Percentiles rank a stretch among this genome's conserved stretches.
Evolutionary conservation across 768 basidiomycete species (phyloP).

Genomic region (Suillus hirtellus): DNA sequence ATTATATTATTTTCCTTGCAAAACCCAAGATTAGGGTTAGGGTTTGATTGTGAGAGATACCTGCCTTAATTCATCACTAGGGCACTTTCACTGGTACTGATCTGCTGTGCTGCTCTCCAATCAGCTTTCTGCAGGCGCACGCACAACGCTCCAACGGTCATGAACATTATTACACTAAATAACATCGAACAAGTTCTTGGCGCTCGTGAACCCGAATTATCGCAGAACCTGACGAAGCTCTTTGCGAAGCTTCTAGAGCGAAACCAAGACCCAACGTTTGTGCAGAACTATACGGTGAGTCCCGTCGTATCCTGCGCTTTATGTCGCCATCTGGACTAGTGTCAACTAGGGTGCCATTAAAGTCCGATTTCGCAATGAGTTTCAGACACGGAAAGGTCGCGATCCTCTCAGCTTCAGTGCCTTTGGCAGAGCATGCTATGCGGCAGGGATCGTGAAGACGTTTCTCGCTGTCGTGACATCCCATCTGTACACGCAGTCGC

Average conservation of each 20-base stretch:
- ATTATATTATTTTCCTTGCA: neutral
- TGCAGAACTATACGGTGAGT: slow-evolving; percentile 21
- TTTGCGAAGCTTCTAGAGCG: slow-evolving; percentile 26
- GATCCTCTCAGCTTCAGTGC: slow-evolving; percentile 9
- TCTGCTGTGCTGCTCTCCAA: neutral
- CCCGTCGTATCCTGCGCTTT: neutral
- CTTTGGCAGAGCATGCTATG: slow-evolving; percentile 25
- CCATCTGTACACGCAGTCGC: slow-evolving; percentile 15
- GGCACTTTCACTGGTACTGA: neutral
- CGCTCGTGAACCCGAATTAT: slow-evolving; percentile 14
- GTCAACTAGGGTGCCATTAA: slow-evolving; percentile 20
- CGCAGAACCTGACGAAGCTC: slow-evolving; percentile 20
- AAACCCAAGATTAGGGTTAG: slow-evolving; percentile 6
- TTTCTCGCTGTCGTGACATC: slow-evolving; percentile 24
- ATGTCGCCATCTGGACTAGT: neutral
- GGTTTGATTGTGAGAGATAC: neutral
- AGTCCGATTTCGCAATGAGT: neutral
- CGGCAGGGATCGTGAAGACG: slow-evolving; percentile 30
- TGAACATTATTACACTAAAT: slow-evolving; percentile 19
- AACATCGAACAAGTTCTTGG: slow-evolving; percentile 22
- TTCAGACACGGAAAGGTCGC: too few relatives aligned
- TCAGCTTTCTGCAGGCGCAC: neutral
- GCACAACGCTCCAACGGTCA: neutral
- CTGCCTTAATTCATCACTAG: neutral
- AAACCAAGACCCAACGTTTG: slow-evolving; percentile 23